Evolutionary conservation across 352 stramenopile species (phyloP).

Genomic region (Globisporangium nodosum): DNA sequence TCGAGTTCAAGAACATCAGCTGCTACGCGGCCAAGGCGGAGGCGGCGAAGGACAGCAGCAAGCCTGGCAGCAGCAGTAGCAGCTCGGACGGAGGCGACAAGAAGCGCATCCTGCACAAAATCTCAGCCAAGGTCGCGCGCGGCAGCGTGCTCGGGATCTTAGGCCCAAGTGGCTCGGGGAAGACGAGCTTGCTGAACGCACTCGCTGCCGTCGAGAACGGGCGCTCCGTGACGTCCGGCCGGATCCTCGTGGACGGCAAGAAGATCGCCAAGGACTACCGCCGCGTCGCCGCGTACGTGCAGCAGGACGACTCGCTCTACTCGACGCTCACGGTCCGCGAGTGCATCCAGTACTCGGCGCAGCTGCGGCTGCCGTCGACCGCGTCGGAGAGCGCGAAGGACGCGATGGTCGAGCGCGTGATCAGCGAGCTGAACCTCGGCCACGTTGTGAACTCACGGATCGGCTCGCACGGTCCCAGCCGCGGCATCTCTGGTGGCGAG

Average conservation of each 20-base stretch:
- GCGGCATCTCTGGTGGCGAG: slow-evolving; percentile 92
- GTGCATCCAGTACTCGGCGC: slow-evolving; percentile 77
- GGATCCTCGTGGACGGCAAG: slow-evolving; percentile 57
- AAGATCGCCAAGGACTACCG: slow-evolving; percentile 56
- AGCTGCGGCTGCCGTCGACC: slow-evolving; percentile 53
- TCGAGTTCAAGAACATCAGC: slow-evolving; percentile 58
- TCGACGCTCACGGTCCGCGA: slow-evolving; percentile 80
- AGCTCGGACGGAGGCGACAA: slow-evolving; percentile 5
- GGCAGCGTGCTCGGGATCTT: slow-evolving; percentile 67
- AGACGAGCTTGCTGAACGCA: slow-evolving; percentile 80
- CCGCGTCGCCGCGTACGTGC: slow-evolving; percentile 78
- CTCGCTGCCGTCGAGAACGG: slow-evolving; percentile 71
- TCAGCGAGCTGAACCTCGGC: slow-evolving; percentile 66
- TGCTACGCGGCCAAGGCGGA: slow-evolving; percentile 24
- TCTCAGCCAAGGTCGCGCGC: slow-evolving; percentile 45
- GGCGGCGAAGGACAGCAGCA: slow-evolving; percentile 3
- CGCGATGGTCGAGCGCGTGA: slow-evolving; percentile 61
- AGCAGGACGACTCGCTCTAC: slow-evolving; percentile 84
- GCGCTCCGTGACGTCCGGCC: slow-evolving; percentile 37
- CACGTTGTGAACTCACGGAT: slow-evolving; percentile 64
- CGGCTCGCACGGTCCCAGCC: slow-evolving; percentile 35
- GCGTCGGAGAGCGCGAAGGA: slow-evolving; percentile 51
- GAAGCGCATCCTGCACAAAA: slow-evolving; percentile 52
- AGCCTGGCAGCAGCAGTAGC: neutral
- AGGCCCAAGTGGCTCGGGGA: slow-evolving; percentile 73